Percentiles rank a stretch among this genome's conserved stretches.
These are phyloP conservation scores for Escallonia herrerae DNA, from an alignment of 129 eudicot genomes.

Conservation along the genomic window DNA sequence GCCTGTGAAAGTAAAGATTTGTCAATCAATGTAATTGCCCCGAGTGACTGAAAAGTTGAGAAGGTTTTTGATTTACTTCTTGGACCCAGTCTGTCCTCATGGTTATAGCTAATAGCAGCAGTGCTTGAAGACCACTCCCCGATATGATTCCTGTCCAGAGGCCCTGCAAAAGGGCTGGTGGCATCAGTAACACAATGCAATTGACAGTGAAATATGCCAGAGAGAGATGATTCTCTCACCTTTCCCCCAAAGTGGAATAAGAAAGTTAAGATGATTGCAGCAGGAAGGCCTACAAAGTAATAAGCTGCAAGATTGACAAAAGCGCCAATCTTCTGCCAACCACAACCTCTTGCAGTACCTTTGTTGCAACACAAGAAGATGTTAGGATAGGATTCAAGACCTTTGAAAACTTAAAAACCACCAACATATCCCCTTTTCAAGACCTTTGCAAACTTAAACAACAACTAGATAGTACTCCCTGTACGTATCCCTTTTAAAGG, in stretches of 20 bases:
- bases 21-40: no score
- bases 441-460: no score
- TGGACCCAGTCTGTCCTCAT: constrained; percentile 28
- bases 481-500: no score
- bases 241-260: constrained; percentile 33
- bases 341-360: constrained; percentile 63
- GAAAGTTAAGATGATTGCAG: constrained; percentile 32
- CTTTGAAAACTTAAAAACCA: no score
- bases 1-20: constrained; percentile 12
- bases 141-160: constrained; percentile 40
- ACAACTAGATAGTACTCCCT: no score
- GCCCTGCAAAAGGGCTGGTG: constrained; percentile 20
- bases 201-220: background rate
- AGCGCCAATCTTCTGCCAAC: constrained; percentile 48
- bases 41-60: no score
- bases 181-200: background rate
- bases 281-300: constrained; percentile 44
- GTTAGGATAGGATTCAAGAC: no score
- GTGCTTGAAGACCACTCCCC: constrained; percentile 35
- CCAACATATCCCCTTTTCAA: no score
- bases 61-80: constrained; percentile 12
- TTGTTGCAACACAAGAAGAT: background rate
- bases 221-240: constrained; percentile 12
- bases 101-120: constrained; percentile 21
- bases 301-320: constrained; percentile 47